A percentile compares a stretch with the other conserved stretches of the same genome.
Evolutionary conservation across 345 rosid species (phyloP).

Genomic region (Aethionema arabicum): DNA sequence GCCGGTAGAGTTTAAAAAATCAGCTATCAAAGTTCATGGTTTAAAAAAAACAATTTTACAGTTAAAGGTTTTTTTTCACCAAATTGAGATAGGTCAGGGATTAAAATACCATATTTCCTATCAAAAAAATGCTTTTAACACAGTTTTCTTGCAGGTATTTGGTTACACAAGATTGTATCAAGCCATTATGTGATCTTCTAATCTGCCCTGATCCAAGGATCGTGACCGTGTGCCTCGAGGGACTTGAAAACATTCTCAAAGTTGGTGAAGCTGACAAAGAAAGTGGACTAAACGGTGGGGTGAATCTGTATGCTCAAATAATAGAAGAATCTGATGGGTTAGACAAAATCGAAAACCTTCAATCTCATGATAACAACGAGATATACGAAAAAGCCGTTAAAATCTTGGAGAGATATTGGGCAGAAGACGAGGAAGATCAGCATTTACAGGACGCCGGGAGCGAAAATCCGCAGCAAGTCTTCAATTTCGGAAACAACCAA

Average conservation of each 20-base stretch:
- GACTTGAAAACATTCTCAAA: slow-evolving; percentile 80
- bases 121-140: slow-evolving; percentile 13
- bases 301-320: slow-evolving; percentile 62
- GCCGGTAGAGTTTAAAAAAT: too few relatives aligned
- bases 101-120: too few relatives aligned
- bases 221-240: slow-evolving; percentile 85
- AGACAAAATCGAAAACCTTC: slow-evolving; percentile 80
- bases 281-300: slow-evolving; percentile 51
- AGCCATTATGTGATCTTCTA: slow-evolving; percentile 83
- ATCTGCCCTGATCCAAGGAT: slow-evolving; percentile 78
- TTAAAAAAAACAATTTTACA: too few relatives aligned
- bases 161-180: slow-evolving; percentile 74
- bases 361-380: slow-evolving; percentile 77
- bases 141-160: slow-evolving; percentile 49
- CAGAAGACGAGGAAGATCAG: slow-evolving; percentile 66
- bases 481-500: slow-evolving; percentile 56
- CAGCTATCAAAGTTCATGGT: too few relatives aligned
- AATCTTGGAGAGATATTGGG: slow-evolving; percentile 79
- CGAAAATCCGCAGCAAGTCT: slow-evolving; percentile 43
- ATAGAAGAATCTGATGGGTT: slow-evolving; percentile 74
- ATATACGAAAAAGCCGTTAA: slow-evolving; percentile 82
- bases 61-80: too few relatives aligned
- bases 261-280: slow-evolving; percentile 81
- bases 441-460: slow-evolving; percentile 40
- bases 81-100: too few relatives aligned